Evolutionary conservation across 1,284 basidiomycete species (phyloP), one percentile per base, ranked within the genome.

Genomic region (Termitomyces sp.): DNA sequence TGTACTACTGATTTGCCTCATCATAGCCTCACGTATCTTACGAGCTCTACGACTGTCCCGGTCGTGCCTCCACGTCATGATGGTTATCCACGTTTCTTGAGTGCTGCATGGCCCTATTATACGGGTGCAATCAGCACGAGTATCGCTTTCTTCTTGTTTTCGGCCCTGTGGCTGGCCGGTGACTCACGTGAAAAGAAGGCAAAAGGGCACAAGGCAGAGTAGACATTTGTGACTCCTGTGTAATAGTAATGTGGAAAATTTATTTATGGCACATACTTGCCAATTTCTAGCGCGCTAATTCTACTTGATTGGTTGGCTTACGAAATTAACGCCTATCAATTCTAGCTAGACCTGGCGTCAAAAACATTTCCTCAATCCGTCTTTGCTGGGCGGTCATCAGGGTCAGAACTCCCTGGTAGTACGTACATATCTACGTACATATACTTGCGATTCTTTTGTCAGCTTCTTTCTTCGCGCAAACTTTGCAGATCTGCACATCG

Each of bases 51-150:
- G 7, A 89, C 84, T 17, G 90, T 94, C 4, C 84, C 94, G 12
- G 86, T 99, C 49, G 90, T 97, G 1, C 97, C 96, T 0, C 91
- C 94, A 31, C 80, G 93, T 56, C 96, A 98, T 72, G 93, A 99
- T 71, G 90, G 90, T 57, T 95, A 98, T 70, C 92, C 93, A 10
- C 83, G 96, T 40, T 98, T 96, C 82, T 80, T 99, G 60, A 86
- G 84, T 53, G 92, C 92, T 8, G 94, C 94, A 9, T 95, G 90
- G 89, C 96, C 96, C 1, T 99, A 96, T 71, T 98, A 98, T 63
- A 77, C 81, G 0, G 92, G 94, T 26, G 90, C 94, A 12, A 83
- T 94, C 65, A 92, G 88, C 71, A 95, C 93, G 0, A 88, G 88
- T 60, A 70, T 82, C 0, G 92, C 81, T 0, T 97, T 97, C 72